These are phyloP conservation scores for Camelina laxa DNA, from an alignment of 345 rosid genomes.

Conservation along the genomic window DNA sequence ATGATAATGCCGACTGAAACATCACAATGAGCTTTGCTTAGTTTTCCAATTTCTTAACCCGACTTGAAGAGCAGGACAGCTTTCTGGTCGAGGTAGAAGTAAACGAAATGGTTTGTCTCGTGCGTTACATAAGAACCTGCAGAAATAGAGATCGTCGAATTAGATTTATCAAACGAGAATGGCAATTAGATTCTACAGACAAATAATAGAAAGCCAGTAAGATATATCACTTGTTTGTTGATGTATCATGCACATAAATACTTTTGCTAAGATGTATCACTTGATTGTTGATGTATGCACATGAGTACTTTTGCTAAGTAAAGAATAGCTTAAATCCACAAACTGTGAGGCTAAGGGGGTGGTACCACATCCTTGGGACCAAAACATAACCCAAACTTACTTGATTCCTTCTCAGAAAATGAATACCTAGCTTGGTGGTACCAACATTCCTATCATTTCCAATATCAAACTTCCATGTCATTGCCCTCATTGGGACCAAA, in stretches of 20 bases:
- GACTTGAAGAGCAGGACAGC: conserved; percentile 97
- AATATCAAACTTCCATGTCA: neutral
- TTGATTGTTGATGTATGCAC: neutral
- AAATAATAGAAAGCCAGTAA: neutral
- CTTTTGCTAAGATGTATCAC: neutral
- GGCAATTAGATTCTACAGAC: neutral
- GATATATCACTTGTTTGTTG: neutral
- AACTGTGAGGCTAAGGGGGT: neutral
- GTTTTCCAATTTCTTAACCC: conserved; percentile 50
- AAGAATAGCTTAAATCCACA: neutral
- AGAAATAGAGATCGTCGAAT: neutral
- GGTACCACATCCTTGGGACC: neutral
- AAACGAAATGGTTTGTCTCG: conserved; percentile 94
- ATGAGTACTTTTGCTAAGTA: neutral
- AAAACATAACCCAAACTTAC: neutral
- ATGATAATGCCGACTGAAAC: conserved; percentile 20
- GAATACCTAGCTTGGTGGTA: neutral
- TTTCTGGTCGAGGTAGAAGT: conserved; percentile 93
- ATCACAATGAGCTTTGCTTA: conserved; percentile 24
- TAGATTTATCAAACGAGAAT: neutral
- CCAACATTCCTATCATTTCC: neutral
- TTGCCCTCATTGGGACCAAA: neutral
- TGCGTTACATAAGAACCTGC: conserved; percentile 97
- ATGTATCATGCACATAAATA: neutral
- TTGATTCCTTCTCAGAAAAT: no score